Percentiles rank a stretch among this genome's conserved stretches.
phyloP scores from a whole-genome alignment of 495 filamentous ascomycete species.

The Letharia lupina region DNA sequence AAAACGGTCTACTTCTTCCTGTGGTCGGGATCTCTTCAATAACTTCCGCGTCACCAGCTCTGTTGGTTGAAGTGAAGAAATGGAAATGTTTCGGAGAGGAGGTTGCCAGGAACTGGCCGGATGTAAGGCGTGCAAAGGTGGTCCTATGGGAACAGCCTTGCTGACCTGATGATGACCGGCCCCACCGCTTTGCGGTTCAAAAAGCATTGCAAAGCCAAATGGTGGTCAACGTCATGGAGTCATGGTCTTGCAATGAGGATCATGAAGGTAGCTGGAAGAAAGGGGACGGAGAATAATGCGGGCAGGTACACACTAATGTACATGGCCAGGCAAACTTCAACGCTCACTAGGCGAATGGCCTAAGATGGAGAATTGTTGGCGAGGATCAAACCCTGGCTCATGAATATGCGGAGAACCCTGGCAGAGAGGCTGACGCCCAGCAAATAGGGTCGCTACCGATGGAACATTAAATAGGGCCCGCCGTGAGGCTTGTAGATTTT shows the following conservation, averaged over 20 bases:
- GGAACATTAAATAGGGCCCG: conserved; percentile 8
- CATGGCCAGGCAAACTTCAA: conserved; percentile 1
- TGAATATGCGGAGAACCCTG: conserved; percentile 18
- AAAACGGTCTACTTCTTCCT: conserved; percentile 53
- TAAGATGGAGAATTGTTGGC: conserved; percentile 4
- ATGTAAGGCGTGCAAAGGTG: background rate
- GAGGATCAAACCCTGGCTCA: conserved; percentile 8
- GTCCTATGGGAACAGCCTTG: background rate
- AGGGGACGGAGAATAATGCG: conserved; percentile 5
- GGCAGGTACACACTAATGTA: conserved; percentile 8
- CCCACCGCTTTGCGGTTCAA: conserved; percentile 17
- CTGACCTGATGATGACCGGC: conserved; percentile 1
- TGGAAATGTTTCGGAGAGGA: background rate
- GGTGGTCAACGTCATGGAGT: conserved; percentile 1
- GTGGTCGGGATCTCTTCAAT: conserved; percentile 48
- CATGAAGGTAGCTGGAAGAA: background rate
- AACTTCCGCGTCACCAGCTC: background rate
- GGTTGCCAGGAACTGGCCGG: conserved; percentile 1
- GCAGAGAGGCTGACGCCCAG: conserved; percentile 1
- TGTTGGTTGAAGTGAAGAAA: background rate
- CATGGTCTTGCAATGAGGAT: background rate
- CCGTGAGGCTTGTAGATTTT: conserved; percentile 13
- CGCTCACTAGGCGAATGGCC: background rate
- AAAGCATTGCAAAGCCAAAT: conserved; percentile 15
- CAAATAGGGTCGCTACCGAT: conserved; percentile 13